These are phyloP conservation scores for Russula lepida DNA, from an alignment of 768 basidiomycete genomes.

Conservation along the genomic window DNA sequence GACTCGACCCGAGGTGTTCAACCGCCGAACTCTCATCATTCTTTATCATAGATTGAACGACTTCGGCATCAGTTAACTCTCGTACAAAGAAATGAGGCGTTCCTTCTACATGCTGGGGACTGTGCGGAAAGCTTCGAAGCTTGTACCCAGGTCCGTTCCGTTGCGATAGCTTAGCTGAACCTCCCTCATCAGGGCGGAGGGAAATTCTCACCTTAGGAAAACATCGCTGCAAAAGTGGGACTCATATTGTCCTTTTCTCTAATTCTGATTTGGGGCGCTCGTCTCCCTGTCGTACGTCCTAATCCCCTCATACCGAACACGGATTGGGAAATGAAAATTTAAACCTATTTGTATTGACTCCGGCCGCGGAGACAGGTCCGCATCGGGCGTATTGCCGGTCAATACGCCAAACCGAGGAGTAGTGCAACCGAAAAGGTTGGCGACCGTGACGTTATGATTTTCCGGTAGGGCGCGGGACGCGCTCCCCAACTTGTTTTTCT, in stretches of 20 bases:
- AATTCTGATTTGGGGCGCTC: constrained; percentile 88
- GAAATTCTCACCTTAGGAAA: constrained; percentile 44
- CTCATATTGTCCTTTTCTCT: constrained; percentile 86
- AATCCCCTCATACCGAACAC: background rate
- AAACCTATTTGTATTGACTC: background rate
- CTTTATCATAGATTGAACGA: constrained; percentile 56
- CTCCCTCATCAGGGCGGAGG: background rate
- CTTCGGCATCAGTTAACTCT: constrained; percentile 70
- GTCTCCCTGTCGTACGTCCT: constrained; percentile 75
- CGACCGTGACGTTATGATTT: constrained; percentile 72
- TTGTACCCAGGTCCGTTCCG: constrained; percentile 65
- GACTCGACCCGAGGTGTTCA: background rate
- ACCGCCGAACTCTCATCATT: background rate
- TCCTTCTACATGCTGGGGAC: constrained; percentile 94
- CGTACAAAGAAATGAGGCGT: constrained; percentile 82
- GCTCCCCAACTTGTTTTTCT: too few species aligned
- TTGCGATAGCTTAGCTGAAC: background rate
- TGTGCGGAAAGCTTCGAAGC: constrained; percentile 96
- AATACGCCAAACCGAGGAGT: constrained; percentile 92
- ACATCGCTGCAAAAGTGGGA: constrained; percentile 81
- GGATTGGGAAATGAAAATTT: background rate
- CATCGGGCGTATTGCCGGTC: constrained; percentile 89
- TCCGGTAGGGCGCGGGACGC: constrained; percentile 45
- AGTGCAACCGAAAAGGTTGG: constrained; percentile 73
- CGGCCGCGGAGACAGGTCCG: constrained; percentile 43